phyloP scores from a whole-genome alignment of 2,329 filamentous ascomycete genomes.

The Curvularia verruculosa region DNA sequence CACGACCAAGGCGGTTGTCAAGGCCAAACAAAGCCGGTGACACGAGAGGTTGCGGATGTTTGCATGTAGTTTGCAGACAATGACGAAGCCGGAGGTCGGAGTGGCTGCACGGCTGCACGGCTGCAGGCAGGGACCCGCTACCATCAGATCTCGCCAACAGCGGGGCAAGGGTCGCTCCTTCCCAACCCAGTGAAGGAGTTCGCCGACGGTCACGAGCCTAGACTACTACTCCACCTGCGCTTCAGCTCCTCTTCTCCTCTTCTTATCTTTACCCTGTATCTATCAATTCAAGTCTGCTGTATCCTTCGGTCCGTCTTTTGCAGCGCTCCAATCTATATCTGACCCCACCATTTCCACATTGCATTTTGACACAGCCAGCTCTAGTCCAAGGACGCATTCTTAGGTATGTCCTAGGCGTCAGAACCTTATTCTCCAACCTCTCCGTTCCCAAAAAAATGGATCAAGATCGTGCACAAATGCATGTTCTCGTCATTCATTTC shows the following conservation, averaged over 20 bases:
- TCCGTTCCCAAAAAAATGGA: not conserved
- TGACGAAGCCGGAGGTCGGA: slow-evolving; percentile 25
- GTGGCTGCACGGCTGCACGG: slow-evolving; percentile 24
- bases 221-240: slow-evolving; percentile 23
- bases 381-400: slow-evolving; percentile 1
- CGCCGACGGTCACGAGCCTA: slow-evolving; percentile 46
- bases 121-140: slow-evolving; percentile 24
- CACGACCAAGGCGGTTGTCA: slow-evolving; percentile 5
- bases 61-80: slow-evolving; percentile 16
- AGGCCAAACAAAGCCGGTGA: slow-evolving; percentile 15
- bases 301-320: slow-evolving; percentile 17
- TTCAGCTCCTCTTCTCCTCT: slow-evolving; percentile 25
- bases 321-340: slow-evolving; percentile 20
- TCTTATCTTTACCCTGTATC: slow-evolving; percentile 27
- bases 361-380: slow-evolving; percentile 6
- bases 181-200: slow-evolving; percentile 33
- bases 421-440: not conserved
- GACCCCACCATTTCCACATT: slow-evolving; percentile 12
- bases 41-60: slow-evolving; percentile 9
- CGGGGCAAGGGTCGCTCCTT: slow-evolving; percentile 31
- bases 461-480: not conserved
- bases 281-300: slow-evolving; percentile 19
- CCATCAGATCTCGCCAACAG: slow-evolving; percentile 17
- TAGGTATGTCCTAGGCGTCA: slow-evolving; percentile 5
- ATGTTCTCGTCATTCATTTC: not conserved